Base-by-base conservation (phyloP, 2,329 filamentous ascomycete species). In the Fulvia fulva region DNA sequence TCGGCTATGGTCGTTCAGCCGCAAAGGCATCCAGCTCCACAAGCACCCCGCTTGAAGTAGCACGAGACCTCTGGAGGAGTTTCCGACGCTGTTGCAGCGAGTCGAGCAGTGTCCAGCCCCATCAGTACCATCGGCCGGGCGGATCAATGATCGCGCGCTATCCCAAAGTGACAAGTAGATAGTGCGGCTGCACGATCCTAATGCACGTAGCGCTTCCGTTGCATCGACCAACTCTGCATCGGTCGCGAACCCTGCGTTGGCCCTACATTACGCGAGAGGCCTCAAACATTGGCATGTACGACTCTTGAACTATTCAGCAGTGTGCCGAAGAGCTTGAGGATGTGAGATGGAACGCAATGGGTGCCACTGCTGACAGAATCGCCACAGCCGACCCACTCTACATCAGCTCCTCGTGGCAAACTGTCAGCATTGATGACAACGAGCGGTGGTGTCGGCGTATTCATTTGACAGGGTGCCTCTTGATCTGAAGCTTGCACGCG, bases 361-460 rank as follows among this genome's bases (percentile, higher is more conserved):
- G 46, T 26, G 26, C 37, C 23, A 5, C 22, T 6, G 7, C n/a
- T 25, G 9, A 50, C 28, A 8, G 50, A 55, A n/a, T 55, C 54
- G 21, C 62, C 59, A 30, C 46, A 59, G 6, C 62, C 66, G 21
- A 68, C 65, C 92, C 93, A 99, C 76, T 99, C 94, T 11, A 97
- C 84, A 37, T 80, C 80, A 26, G 88, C 87, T 16, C 77, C 79
- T 21, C 90, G 83, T 1, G 94, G 94, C 12, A 99, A 79, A 63
- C 86, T 83, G 45, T 87, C 81, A 1, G 97, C 88, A 68, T 94
- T 86, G 0, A 86, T 87, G 0, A 87, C 82, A 69, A 94, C 88
- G 66, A 92, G 81, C 0, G 87, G 87, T 1, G 59, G 43, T 23
- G 19, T 49, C 22, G 52, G 54, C 2, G 41, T 28, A 5, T 63